These are phyloP conservation scores for Tetrastigma voinierianum DNA, from an alignment of 164 flowering plant genomes.

Conservation along the genomic window DNA sequence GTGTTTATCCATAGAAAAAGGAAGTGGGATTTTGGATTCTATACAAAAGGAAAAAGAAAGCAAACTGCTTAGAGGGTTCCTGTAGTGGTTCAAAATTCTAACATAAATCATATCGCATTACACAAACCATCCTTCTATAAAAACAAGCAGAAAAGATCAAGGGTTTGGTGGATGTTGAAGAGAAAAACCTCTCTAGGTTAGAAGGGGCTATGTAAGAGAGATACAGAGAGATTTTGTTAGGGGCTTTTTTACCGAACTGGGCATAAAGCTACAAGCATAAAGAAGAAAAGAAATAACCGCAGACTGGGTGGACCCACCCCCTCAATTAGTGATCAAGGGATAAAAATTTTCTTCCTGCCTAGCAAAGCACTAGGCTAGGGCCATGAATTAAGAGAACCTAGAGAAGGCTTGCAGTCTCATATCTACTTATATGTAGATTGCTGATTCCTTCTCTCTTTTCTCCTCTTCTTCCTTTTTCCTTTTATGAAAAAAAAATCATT, in stretches of 20 bases:
- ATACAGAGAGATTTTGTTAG: not conserved
- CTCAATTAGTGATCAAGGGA: slow-evolving; percentile 11
- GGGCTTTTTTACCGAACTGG: slow-evolving; percentile 10
- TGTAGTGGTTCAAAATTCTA: not conserved
- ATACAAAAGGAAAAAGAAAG: slow-evolving; percentile 2
- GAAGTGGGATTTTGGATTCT: slow-evolving; percentile 3
- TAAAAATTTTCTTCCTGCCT: slow-evolving; percentile 8
- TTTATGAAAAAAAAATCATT: slow-evolving; percentile 13
- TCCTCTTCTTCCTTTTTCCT: slow-evolving; percentile 2
- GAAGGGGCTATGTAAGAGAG: not conserved
- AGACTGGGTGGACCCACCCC: slow-evolving; percentile 4
- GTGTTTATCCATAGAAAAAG: not conserved
- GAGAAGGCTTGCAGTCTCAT: slow-evolving; percentile 15
- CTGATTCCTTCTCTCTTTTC: slow-evolving; percentile 3
- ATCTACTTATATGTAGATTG: too few species aligned
- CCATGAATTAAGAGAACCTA: slow-evolving; percentile 18
- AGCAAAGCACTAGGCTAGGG: slow-evolving; percentile 1
- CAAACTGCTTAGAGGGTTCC: not conserved
- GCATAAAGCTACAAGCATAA: not conserved
- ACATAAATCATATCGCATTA: not conserved
- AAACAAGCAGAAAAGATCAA: not conserved
- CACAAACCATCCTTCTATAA: not conserved
- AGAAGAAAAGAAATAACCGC: not conserved
- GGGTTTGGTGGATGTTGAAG: slow-evolving; percentile 6
- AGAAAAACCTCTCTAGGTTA: slow-evolving; percentile 4